phyloP scores from a whole-genome alignment of 2,329 filamentous ascomycete genomes.

The Nothophoma quercina region DNA sequence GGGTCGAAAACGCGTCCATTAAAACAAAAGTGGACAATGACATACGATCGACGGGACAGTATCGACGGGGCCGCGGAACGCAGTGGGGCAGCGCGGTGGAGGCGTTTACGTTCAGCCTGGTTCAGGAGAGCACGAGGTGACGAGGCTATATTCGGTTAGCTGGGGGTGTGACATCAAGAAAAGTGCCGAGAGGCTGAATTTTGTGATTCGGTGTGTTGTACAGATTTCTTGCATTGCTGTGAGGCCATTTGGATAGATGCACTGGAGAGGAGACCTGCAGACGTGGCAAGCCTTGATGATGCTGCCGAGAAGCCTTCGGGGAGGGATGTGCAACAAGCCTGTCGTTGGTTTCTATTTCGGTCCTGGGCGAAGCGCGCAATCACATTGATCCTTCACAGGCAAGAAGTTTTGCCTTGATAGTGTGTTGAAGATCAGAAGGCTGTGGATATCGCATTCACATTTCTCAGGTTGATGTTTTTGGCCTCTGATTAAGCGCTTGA shows the following conservation, averaged over 20 bases:
- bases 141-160: neutral
- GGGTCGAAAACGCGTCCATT: neutral
- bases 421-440: neutral
- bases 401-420: neutral
- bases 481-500: neutral
- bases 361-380: slow-evolving; percentile 1
- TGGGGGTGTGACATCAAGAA: neutral
- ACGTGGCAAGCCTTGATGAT: slow-evolving; percentile 3
- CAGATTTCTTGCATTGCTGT: slow-evolving; percentile 1
- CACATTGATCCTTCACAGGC: neutral
- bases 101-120: slow-evolving; percentile 2
- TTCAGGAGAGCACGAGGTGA: slow-evolving; percentile 10
- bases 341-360: slow-evolving; percentile 13
- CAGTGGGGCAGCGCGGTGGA: slow-evolving; percentile 12
- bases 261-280: neutral
- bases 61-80: slow-evolving; percentile 3
- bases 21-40: slow-evolving; percentile 14
- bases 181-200: slow-evolving; percentile 11
- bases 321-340: neutral
- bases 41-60: slow-evolving; percentile 14
- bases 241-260: neutral
- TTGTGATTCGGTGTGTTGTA: neutral
- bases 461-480: neutral
- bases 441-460: neutral
- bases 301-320: neutral